Conservation (phyloP, 768 basidiomycete species). For the Tylopilus intermedius region DNA sequence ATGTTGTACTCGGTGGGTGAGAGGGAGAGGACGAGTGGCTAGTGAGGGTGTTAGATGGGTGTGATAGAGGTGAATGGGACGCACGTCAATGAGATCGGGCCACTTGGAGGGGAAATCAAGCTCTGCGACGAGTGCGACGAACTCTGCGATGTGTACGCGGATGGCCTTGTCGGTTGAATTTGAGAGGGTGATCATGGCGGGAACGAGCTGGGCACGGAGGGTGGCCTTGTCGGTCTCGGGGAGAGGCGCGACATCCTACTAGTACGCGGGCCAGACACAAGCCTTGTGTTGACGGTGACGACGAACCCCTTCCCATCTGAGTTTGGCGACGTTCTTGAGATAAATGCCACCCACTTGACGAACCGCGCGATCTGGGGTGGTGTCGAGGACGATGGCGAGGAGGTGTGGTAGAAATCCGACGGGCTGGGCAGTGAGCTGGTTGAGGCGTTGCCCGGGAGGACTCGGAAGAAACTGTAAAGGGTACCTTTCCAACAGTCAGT, state of each 20-base stretch:
- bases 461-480: no score
- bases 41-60: constrained; percentile 12
- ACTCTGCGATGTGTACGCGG: constrained; percentile 86
- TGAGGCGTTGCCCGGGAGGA: constrained; percentile 64
- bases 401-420: constrained; percentile 73
- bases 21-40: constrained; percentile 88
- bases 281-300: not conserved
- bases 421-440: constrained; percentile 58
- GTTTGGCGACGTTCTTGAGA: constrained; percentile 87
- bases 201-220: constrained; percentile 74
- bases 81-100: constrained; percentile 85
- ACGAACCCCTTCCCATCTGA: constrained; percentile 83
- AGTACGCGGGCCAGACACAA: not conserved
- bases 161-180: constrained; percentile 64
- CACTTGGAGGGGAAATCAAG: constrained; percentile 88
- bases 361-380: constrained; percentile 58
- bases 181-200: constrained; percentile 87
- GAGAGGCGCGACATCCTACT: constrained; percentile 68
- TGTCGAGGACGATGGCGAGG: constrained; percentile 70
- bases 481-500: no score
- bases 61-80: constrained; percentile 29
- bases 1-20: constrained; percentile 76
- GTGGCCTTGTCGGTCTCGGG: constrained; percentile 64
- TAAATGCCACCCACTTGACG: constrained; percentile 84
- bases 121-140: constrained; percentile 86